phyloP scores from a whole-genome alignment of 2,329 filamentous ascomycete genomes.

The Phialophora macrospora region DNA sequence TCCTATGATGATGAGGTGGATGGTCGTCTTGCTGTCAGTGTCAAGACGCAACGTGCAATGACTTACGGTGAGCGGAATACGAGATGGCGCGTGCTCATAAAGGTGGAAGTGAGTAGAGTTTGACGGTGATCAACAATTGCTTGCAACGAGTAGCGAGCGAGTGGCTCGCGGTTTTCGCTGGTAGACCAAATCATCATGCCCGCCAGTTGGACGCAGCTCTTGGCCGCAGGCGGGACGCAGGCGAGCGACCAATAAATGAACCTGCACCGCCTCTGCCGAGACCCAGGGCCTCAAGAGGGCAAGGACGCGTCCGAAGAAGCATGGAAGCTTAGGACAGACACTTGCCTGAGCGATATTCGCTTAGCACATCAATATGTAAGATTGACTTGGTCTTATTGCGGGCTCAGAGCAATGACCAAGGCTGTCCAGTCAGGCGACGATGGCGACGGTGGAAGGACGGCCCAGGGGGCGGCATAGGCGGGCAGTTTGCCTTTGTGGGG shows the following conservation, averaged over 20 bases:
- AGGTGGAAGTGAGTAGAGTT: conserved; percentile 1
- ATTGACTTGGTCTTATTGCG: neutral
- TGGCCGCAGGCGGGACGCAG: conserved; percentile 21
- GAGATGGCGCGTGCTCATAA: conserved; percentile 9
- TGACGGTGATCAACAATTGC: conserved; percentile 6
- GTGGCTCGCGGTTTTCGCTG: conserved; percentile 15
- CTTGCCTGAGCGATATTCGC: neutral
- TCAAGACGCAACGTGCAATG: neutral
- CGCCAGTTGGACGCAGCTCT: conserved; percentile 14
- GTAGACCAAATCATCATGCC: conserved; percentile 10
- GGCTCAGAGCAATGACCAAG: neutral
- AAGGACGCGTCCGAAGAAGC: neutral
- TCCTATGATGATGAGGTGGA: neutral
- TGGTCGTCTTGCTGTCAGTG: neutral
- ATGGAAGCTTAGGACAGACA: neutral
- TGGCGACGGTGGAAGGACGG: neutral
- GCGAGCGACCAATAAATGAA: conserved; percentile 13
- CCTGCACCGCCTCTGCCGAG: conserved; percentile 19
- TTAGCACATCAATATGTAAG: neutral
- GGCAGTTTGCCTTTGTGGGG: neutral
- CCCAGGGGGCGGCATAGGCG: neutral
- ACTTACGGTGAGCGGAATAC: neutral
- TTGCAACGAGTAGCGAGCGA: conserved; percentile 5
- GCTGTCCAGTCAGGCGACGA: neutral
- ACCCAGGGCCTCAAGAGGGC: neutral